A percentile compares a stretch with the other conserved stretches of the same genome.
Evolutionary conservation across 1,284 basidiomycete genomes (phyloP).

Genomic region (Malassezia slooffiae): DNA sequence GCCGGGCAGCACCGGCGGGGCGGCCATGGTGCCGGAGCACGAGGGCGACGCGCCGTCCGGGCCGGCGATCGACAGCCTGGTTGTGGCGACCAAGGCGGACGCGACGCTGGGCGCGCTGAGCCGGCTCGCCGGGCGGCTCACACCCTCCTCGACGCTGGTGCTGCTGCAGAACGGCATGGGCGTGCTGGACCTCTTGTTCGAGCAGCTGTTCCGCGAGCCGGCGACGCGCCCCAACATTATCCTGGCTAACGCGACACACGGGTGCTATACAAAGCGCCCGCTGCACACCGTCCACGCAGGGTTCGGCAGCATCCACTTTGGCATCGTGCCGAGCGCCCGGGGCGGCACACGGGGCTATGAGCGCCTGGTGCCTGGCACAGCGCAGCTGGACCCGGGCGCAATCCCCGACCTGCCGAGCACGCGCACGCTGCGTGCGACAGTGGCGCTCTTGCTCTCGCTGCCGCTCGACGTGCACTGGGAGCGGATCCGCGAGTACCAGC

Average conservation of each 20-base stretch:
- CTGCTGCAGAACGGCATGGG: constrained; percentile 86
- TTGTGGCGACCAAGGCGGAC: constrained; percentile 72
- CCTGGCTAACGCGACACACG: constrained; percentile 71
- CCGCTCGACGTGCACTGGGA: constrained; percentile 53
- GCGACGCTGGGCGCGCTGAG: constrained; percentile 57
- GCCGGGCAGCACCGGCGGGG: constrained; percentile 17
- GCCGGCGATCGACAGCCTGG: constrained; percentile 51
- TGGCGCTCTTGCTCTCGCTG: constrained; percentile 29
- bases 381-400: constrained; percentile 19
- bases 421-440: constrained; percentile 24
- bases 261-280: constrained; percentile 52
- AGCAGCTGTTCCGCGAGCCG: constrained; percentile 62
- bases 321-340: constrained; percentile 59
- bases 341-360: constrained; percentile 15
- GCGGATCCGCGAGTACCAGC: constrained; percentile 60
- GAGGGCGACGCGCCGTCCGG: constrained; percentile 17
- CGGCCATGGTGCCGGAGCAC: background rate
- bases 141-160: constrained; percentile 65
- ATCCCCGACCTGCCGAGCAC: constrained; percentile 25
- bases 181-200: constrained; percentile 66
- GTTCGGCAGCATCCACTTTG: constrained; percentile 64
- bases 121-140: constrained; percentile 58
- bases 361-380: constrained; percentile 1
- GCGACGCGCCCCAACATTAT: constrained; percentile 70
- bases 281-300: constrained; percentile 63